These are phyloP conservation scores for Aspergillus mulundensis DNA, from an alignment of 495 filamentous ascomycete species.

Conservation along the genomic window DNA sequence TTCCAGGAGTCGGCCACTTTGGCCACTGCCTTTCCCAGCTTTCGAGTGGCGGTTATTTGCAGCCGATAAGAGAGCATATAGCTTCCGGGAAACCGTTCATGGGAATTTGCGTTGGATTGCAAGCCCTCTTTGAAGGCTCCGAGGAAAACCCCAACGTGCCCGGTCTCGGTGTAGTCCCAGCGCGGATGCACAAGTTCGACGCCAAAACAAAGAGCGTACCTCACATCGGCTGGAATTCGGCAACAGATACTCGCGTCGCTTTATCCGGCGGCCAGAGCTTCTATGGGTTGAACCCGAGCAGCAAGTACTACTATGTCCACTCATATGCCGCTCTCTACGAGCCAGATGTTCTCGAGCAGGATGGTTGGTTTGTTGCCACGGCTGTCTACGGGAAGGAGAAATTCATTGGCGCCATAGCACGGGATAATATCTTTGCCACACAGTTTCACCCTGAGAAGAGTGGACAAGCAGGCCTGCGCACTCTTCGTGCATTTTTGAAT, in stretches of 20 bases:
- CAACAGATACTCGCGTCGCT: slow-evolving; percentile 49
- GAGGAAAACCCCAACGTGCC: slow-evolving; percentile 65
- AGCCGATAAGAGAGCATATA: slow-evolving; percentile 76
- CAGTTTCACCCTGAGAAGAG: slow-evolving; percentile 99
- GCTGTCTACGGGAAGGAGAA: slow-evolving; percentile 83
- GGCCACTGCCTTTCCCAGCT: slow-evolving; percentile 90
- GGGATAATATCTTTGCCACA: slow-evolving; percentile 79
- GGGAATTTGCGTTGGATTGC: slow-evolving; percentile 94
- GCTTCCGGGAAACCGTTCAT: slow-evolving; percentile 89
- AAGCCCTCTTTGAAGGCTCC: slow-evolving; percentile 83
- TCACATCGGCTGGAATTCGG: slow-evolving; percentile 97
- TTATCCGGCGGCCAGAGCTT: slow-evolving; percentile 50
- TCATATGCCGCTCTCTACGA: slow-evolving; percentile 81
- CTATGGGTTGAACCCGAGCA: slow-evolving; percentile 70
- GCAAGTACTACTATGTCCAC: slow-evolving; percentile 99
- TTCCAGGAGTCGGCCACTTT: slow-evolving; percentile 96
- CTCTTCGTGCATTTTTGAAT: slow-evolving; percentile 79
- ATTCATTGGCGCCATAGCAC: slow-evolving; percentile 87
- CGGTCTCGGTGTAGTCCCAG: slow-evolving; percentile 72
- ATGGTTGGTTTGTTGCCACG: slow-evolving; percentile 86
- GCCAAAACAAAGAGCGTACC: slow-evolving; percentile 80
- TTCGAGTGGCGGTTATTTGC: slow-evolving; percentile 70
- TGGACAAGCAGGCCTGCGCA: slow-evolving; percentile 78
- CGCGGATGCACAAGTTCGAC: slow-evolving; percentile 69
- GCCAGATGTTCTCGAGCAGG: slow-evolving; percentile 63